phyloP scores from a whole-genome alignment of 768 basidiomycete genomes.

The Boletus huronensis region DNA sequence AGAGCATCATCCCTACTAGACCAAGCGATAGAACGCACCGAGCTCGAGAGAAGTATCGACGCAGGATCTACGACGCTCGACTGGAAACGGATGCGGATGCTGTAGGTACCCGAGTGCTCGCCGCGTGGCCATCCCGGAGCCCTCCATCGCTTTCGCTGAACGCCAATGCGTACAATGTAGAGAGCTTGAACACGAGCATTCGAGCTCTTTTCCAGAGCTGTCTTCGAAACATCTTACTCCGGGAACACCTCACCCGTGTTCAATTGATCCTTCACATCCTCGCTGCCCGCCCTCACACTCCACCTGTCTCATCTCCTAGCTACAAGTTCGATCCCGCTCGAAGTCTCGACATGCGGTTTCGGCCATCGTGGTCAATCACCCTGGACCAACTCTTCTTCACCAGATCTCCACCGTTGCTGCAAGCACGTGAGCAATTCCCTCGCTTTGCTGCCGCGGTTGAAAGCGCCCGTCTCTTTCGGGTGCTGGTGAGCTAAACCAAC shows the following conservation, averaged over 20 bases:
- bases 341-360: background rate
- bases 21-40: background rate
- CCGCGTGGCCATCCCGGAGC: background rate
- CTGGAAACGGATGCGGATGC: rapidly evolving
- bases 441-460: background rate
- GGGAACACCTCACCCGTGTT: background rate
- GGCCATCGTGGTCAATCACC: background rate
- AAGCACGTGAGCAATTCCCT: background rate
- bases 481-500: background rate
- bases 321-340: background rate
- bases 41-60: background rate
- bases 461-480: background rate
- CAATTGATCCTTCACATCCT: background rate
- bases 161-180: background rate
- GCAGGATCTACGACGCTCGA: background rate
- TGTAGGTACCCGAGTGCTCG: background rate
- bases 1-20: background rate
- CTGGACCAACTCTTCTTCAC: background rate
- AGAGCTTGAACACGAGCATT: background rate
- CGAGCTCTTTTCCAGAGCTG: background rate
- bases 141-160: background rate
- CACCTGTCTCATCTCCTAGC: too few relatives aligned
- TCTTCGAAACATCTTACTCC: background rate
- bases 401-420: background rate
- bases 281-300: background rate